Evolutionary conservation across 1,284 basidiomycete species (phyloP).

Genomic region (Hypsizygus ulmarius): DNA sequence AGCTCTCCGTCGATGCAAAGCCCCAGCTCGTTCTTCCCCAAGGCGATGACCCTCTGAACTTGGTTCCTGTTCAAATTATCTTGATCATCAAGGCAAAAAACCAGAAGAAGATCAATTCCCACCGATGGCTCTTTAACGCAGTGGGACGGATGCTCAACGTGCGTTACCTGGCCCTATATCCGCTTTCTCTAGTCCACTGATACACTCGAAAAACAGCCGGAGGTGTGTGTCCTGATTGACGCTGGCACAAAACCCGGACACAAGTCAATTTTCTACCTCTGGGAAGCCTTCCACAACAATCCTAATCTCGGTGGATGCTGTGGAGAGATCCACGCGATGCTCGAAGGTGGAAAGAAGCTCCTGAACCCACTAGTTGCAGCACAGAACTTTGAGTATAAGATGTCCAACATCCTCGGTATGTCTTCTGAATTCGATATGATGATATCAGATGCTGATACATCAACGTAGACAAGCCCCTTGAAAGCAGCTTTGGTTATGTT

Average conservation of each 20-base stretch:
- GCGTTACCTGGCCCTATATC: slow-evolving; percentile 10
- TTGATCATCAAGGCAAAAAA: slow-evolving; percentile 96
- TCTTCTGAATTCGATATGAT: not conserved
- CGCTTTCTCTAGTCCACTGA: not conserved
- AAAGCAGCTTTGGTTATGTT: slow-evolving; percentile 94
- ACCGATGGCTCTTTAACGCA: slow-evolving; percentile 98
- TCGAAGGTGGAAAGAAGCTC: slow-evolving; percentile 88
- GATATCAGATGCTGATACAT: slow-evolving; percentile 3
- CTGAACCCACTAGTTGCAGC: slow-evolving; percentile 93
- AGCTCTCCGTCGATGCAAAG: slow-evolving; percentile 84
- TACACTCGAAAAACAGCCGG: slow-evolving; percentile 52
- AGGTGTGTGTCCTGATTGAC: slow-evolving; percentile 88
- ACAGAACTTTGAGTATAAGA: slow-evolving; percentile 99
- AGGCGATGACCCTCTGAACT: slow-evolving; percentile 82
- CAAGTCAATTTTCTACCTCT: slow-evolving; percentile 96
- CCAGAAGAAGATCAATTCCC: slow-evolving; percentile 96
- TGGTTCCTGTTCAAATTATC: slow-evolving; percentile 95
- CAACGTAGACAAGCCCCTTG: slow-evolving; percentile 80
- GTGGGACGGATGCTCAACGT: slow-evolving; percentile 82
- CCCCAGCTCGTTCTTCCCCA: slow-evolving; percentile 91
- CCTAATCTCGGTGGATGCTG: slow-evolving; percentile 44
- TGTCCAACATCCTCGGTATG: slow-evolving; percentile 89
- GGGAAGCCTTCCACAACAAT: slow-evolving; percentile 89
- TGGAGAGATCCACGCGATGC: slow-evolving; percentile 94
- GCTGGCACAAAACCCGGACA: slow-evolving; percentile 95